These are phyloP conservation scores for Microbotryum scabiosae DNA, from an alignment of 1,284 basidiomycete species.

Conservation along the genomic window DNA sequence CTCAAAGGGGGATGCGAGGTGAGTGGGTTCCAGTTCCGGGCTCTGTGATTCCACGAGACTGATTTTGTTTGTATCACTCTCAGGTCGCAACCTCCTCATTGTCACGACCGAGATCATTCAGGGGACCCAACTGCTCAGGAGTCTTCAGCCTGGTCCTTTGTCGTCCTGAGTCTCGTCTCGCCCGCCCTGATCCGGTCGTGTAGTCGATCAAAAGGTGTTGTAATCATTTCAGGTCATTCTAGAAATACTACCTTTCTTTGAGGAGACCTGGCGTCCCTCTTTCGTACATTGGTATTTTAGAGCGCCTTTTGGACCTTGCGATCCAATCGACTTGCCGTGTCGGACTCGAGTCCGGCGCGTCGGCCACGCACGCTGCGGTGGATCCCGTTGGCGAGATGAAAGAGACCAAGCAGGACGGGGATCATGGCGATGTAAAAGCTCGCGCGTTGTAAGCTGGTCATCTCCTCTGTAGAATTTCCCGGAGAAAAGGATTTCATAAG, in stretches of 20 bases:
- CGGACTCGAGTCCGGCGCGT: too few relatives aligned
- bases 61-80: slow-evolving; percentile 5
- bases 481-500: neutral
- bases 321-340: too few relatives aligned
- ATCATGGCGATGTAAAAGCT: slow-evolving; percentile 16
- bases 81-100: slow-evolving; percentile 74
- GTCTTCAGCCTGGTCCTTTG: neutral
- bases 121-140: slow-evolving; percentile 43
- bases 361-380: slow-evolving; percentile 5
- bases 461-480: neutral
- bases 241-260: too few relatives aligned
- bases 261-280: too few relatives aligned
- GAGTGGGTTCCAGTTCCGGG: slow-evolving; percentile 35
- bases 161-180: too few relatives aligned
- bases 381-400: slow-evolving; percentile 18
- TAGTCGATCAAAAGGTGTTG: too few relatives aligned
- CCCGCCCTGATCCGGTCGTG: too few relatives aligned
- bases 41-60: slow-evolving; percentile 1
- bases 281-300: too few relatives aligned
- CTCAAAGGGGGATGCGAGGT: slow-evolving; percentile 60
- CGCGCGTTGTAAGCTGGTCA: slow-evolving; percentile 4
- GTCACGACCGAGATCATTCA: slow-evolving; percentile 82
- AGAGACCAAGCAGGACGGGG: slow-evolving; percentile 16
- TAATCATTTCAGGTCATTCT: too few relatives aligned
- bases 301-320: too few relatives aligned